phyloP scores from a whole-genome alignment of 805 yeast genomes.

The Wickerhamiella azyma region DNA sequence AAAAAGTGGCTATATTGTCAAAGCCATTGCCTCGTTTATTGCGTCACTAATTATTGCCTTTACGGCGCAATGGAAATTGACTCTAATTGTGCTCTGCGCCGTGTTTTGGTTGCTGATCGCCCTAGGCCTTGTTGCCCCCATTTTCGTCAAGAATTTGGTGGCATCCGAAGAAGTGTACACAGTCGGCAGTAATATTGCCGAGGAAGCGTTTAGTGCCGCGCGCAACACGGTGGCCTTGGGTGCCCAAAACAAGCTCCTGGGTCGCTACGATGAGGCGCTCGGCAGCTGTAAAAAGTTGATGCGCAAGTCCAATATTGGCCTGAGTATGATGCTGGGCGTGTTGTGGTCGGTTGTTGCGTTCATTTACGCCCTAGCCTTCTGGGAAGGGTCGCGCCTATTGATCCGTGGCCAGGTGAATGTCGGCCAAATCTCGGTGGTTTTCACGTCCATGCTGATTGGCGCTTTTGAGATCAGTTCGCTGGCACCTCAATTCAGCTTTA shows the following conservation, averaged over 20 bases:
- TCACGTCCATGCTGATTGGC: constrained; percentile 31
- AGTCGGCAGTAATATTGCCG: constrained; percentile 29
- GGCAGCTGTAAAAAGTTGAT: constrained; percentile 19
- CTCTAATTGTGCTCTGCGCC: constrained; percentile 25
- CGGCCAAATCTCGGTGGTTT: constrained; percentile 27
- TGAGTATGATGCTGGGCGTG: constrained; percentile 27
- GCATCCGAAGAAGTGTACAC: constrained; percentile 21
- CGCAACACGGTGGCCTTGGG: constrained; percentile 32
- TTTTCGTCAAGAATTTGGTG: constrained; percentile 22
- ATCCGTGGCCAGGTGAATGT: constrained; percentile 23
- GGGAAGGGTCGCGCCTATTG: constrained; percentile 31
- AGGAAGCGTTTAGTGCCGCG: constrained; percentile 30
- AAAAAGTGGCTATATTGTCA: constrained; percentile 28
- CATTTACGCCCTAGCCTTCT: constrained; percentile 30
- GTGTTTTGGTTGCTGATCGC: constrained; percentile 23
- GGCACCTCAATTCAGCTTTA: constrained; percentile 29
- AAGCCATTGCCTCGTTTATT: constrained; percentile 29
- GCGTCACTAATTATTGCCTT: constrained; percentile 27
- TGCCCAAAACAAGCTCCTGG: constrained; percentile 26
- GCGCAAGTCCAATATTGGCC: constrained; percentile 20
- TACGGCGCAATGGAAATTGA: constrained; percentile 26
- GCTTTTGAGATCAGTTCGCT: constrained; percentile 30
- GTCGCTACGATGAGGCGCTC: constrained; percentile 23
- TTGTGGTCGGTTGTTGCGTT: constrained; percentile 27
- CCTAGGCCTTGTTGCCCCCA: constrained; percentile 23